Evolutionary conservation across 768 basidiomycete species (phyloP), one percentile per base, ranked within the genome.

Genomic region (Crucibulum laeve): DNA sequence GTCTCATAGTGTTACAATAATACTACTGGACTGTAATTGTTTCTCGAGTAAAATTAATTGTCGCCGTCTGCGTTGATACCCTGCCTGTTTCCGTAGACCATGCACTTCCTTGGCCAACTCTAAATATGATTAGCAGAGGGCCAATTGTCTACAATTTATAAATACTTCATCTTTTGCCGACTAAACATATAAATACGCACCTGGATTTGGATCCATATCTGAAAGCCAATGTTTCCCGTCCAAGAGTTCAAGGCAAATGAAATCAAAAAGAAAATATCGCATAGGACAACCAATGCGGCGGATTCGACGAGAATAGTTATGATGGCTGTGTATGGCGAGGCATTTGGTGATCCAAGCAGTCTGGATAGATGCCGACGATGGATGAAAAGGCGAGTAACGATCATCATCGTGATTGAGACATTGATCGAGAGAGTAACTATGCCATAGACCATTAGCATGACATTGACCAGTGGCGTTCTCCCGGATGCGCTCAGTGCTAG

Each of bases 281-380:
- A 32, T 32, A 32, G 13, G 30, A 32, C 30, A 3, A 32, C 30
- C 11, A 71, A 55, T 5, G 28, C 28, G n/a, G 28, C 28, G n/a
- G 28, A 30, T 30, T 30, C 28, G n/a, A 30, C 28, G 28, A 30
- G 28, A 8, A 30, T 30, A 30, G 28, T 30, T 8, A 30, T 30
- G n/a, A 30, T n/a, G n/a, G 10, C n/a, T 30, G 28, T 30, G 28
- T 30, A 30, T n/a, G 8, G 28, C n/a, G 28, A 10, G 10, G 10
- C 28, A 30, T 30, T 8, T 30, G 10, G 10, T n/a, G 28, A n/a
- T 8, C 28, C 28, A 30, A 30, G 28, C 10, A 30, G 28, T n/a
- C n/a, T 30, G 8, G 28, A 10, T 30, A 30, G 8, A 8, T 30
- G 28, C n/a, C 28, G 28, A 8, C 28, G 28, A 30, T 30, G 28